Conservation (phyloP, 225 moss, liverwort and hornwort species). For the Bryoerythrophyllum caledonicum region DNA sequence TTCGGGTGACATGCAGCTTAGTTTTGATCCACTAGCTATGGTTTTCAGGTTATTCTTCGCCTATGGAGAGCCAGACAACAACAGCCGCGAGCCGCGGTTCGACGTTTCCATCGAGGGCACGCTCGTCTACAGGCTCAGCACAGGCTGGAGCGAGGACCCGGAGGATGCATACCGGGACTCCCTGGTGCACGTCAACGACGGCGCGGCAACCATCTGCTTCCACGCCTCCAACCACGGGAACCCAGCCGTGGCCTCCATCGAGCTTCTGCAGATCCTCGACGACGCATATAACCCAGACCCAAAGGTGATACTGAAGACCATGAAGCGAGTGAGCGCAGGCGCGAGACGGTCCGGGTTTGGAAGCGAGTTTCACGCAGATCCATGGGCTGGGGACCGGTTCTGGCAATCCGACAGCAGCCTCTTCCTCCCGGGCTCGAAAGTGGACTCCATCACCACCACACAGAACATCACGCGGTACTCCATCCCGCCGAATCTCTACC, state of each 20-base stretch:
- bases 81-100: conserved; percentile 62
- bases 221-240: conserved; percentile 77
- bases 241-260: conserved; percentile 68
- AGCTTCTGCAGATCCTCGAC: conserved; percentile 61
- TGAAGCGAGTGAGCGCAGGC: conserved; percentile 70
- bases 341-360: conserved; percentile 58
- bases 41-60: conserved; percentile 49
- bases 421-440: conserved; percentile 39
- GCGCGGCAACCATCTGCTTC: conserved; percentile 61
- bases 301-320: conserved; percentile 32
- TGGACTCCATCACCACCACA: conserved; percentile 23
- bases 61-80: conserved; percentile 55
- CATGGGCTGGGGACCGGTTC: conserved; percentile 85
- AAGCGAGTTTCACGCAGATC: conserved; percentile 52
- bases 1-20: too few species aligned
- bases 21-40: too few species aligned
- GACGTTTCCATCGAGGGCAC: conserved; percentile 80
- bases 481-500: conserved; percentile 57
- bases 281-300: conserved; percentile 50
- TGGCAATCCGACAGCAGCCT: conserved; percentile 61
- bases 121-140: conserved; percentile 46
- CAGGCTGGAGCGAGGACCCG: conserved; percentile 62
- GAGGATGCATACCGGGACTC: conserved; percentile 63
- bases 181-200: conserved; percentile 52
- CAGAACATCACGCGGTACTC: conserved; percentile 44